Evolutionary conservation across 169 alveolate genomes (phyloP).

Genomic region (Perkinsus olseni): DNA sequence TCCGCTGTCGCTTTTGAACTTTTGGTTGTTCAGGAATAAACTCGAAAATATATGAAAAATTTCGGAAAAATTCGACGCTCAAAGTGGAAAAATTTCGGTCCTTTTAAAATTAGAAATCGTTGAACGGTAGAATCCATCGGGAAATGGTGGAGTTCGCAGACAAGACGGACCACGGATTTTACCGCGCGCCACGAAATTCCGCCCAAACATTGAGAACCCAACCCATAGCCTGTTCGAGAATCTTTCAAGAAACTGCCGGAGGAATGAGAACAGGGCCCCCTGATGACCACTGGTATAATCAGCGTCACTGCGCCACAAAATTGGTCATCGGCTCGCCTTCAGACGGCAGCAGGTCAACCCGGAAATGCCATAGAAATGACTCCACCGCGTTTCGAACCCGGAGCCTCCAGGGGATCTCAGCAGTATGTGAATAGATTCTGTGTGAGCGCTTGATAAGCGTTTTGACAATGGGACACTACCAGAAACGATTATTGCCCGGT

Average conservation of each 20-base stretch:
- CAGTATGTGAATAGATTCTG: not conserved
- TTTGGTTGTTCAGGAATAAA: too few species aligned
- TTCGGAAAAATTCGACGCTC: too few species aligned
- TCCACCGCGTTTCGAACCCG: not conserved
- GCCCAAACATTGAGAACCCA: not conserved
- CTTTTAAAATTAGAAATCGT: too few species aligned
- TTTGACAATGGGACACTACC: not conserved
- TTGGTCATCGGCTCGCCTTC: not conserved
- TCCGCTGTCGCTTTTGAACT: too few species aligned
- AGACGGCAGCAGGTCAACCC: not conserved
- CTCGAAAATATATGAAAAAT: too few species aligned
- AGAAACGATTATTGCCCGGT: not conserved
- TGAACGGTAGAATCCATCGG: too few species aligned
- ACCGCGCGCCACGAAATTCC: too few species aligned
- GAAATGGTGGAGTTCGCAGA: too few species aligned
- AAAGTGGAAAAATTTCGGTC: too few species aligned
- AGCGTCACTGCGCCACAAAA: slow-evolving; percentile 2
- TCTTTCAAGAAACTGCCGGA: not conserved
- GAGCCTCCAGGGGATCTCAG: not conserved
- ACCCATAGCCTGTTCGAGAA: not conserved
- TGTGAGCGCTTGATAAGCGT: not conserved
- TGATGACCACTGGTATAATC: not conserved
- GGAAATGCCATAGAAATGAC: not conserved
- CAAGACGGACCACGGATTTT: too few species aligned
- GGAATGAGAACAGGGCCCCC: not conserved